Evolutionary conservation across 75 land plant genomes (phyloP), one percentile per base, ranked within the genome.

Genomic region (Cunninghamia lanceolata): DNA sequence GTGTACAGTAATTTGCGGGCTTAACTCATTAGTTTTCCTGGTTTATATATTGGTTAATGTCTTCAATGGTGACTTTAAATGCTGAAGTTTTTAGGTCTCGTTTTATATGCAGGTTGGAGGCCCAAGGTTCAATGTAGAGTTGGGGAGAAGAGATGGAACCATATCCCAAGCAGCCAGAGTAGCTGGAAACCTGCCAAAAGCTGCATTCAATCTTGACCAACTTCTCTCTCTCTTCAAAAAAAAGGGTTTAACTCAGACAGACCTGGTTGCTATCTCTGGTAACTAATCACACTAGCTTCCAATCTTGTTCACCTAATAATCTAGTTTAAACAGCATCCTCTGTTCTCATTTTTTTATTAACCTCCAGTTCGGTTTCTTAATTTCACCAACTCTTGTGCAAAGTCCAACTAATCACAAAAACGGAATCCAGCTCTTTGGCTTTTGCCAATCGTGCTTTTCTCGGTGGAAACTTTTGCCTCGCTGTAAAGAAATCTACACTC

Each of bases 71-170:
- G 15, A 34, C 8, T 74, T 32, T 1, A 14, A 34, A 4, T 30
- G 14, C 34, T 25, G 13, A 11, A 0, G 30, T 71, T 75, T 39
- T 46, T 47, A 1, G 53, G 21, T 75, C 5, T 5, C 4, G 40
- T 36, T 13, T 40, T 46, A 39, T 71, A 30, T 32, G 42, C 91
- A 95, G 95, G 53, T 90, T 39, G 94, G 96, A 59, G 95, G 96
- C 36, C 95, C 96, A 32, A 56, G 59, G 9, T 95, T 86, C 86
- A 76, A 73, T 4, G 94, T 95, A 59, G 92, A 90, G 81, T 84
- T 93, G 35, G 96, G 96, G 0, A 73, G 95, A 1, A 82, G 81
- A 45, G 97, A 95, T 85, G 92, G 94, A 19, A 87, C 88, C 11
- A 75, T 87, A 5, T 91, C 97, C 9, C 73, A 53, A 25, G 86